Base-by-base conservation (phyloP, 2,329 filamentous ascomycete species). In the Claviceps sp. region DNA sequence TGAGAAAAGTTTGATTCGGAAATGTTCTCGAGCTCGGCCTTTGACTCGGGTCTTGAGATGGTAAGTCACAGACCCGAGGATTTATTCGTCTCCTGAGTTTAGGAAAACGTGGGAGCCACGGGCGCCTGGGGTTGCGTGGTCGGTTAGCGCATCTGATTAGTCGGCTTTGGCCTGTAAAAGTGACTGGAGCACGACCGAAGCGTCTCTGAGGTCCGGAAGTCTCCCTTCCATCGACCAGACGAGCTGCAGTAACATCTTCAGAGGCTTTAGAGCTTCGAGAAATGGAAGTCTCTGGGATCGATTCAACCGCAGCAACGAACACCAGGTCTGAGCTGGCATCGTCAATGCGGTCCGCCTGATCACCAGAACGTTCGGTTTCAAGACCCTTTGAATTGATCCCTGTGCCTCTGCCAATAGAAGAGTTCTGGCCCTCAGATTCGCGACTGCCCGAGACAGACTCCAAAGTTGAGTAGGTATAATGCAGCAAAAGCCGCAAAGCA, bases 101-200 rank as follows among this genome's bases (percentile, higher is more conserved):
- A 16, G 45, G 49, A 20, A 54, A 54, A 22, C 49, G 40, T 36
- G 52, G 52, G 14, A 51, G 48, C 49, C 49, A 51, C 41, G 49
- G 52, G 36, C 52, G 30, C 14, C 49, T 51, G 45, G 13, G n/a
- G 43, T 54, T 47, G 22, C 49, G 41, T 44, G 45, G 52, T 38
- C 45, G 49, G 48, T 51, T 38, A 54, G 52, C 49, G 45, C n/a
- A 36, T 47, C 22, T 48, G n/a, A 37, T 20, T 11, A 30, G 18
- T 48, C n/a, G 26, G 16, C 22, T 9, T 24, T 20, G 7, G n/a
- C 36, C 44, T n/a, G 26, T 30, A 37, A 26, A 30, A 6, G 16
- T 26, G 14, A 6, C 20, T 36, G 45, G 24, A 36, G 5, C 26
- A 52, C 8, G 4, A 36, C 20, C 4, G n/a, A 41, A 2, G 14